Conservation (phyloP, 495 filamentous ascomycete genomes). For the Chaetomium cochliodes region DNA sequence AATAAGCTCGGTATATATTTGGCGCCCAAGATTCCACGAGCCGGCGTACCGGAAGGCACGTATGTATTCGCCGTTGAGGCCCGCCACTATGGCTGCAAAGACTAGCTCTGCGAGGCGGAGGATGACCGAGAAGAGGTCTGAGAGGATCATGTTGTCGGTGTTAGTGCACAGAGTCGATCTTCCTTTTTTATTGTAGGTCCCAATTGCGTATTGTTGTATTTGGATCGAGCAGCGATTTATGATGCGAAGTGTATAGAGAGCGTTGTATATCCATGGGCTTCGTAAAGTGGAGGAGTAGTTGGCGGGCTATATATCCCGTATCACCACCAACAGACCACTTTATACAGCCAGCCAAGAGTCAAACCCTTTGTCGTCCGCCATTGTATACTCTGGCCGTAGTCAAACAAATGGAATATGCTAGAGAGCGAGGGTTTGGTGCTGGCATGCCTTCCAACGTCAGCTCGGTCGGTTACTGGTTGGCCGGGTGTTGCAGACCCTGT, state of each 20-base stretch:
- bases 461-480: not conserved
- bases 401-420: not conserved
- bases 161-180: not conserved
- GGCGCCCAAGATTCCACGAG: slow-evolving; percentile 43
- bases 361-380: not conserved
- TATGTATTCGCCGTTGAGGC: slow-evolving; percentile 48
- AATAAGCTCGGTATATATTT: slow-evolving; percentile 51
- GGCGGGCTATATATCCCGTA: slow-evolving; percentile 3
- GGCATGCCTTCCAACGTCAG: slow-evolving; percentile 6
- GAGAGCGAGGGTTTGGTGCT: not conserved
- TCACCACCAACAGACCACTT: not conserved
- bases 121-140: slow-evolving; percentile 42
- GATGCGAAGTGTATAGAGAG: not conserved
- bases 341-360: not conserved
- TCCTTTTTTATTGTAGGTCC: not conserved
- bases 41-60: slow-evolving; percentile 32
- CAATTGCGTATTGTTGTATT: not conserved
- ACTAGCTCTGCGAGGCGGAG: slow-evolving; percentile 49
- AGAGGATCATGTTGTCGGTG: slow-evolving; percentile 41
- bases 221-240: not conserved
- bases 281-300: not conserved
- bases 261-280: not conserved
- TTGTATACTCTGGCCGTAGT: not conserved
- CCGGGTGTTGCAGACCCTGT: slow-evolving; percentile 2
- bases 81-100: slow-evolving; percentile 50